Evolutionary conservation across 495 filamentous ascomycete genomes (phyloP).

Genomic region (Beverwykella pulmonaria): DNA sequence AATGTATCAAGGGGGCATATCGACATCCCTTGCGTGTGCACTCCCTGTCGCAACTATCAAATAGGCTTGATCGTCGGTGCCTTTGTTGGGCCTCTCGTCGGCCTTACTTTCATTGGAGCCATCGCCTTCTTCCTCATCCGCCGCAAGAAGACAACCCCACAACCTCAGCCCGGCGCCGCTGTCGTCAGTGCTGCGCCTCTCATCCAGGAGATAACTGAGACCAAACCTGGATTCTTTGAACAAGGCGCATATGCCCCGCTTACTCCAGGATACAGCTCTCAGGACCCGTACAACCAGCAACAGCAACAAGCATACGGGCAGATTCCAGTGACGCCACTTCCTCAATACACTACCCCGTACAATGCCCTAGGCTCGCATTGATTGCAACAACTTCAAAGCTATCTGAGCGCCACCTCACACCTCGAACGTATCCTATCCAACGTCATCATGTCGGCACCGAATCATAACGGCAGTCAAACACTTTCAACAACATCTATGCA

Average conservation of each 20-base stretch:
- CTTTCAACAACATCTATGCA: too few species aligned
- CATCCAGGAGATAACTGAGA: conserved; percentile 8
- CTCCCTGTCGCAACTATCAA: too few species aligned
- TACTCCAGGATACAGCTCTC: conserved; percentile 6
- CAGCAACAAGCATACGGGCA: conserved; percentile 1
- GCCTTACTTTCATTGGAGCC: conserved; percentile 25
- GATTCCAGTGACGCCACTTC: conserved; percentile 9
- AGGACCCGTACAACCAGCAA: conserved; percentile 24
- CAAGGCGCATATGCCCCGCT: conserved; percentile 2
- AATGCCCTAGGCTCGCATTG: background rate
- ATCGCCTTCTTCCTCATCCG: conserved; percentile 29
- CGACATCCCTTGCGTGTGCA: too few species aligned
- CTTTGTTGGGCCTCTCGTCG: conserved; percentile 21
- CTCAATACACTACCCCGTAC: conserved; percentile 23
- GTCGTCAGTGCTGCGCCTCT: background rate
- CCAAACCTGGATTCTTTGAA: conserved; percentile 8
- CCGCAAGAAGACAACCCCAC: conserved; percentile 12
- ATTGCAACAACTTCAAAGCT: too few species aligned
- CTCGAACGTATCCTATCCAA: too few species aligned
- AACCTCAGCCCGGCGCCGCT: background rate
- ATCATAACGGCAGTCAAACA: too few species aligned
- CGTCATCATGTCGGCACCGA: too few species aligned
- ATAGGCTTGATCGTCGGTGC: conserved; percentile 36
- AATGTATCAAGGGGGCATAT: too few species aligned
- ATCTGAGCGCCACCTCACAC: too few species aligned